phyloP scores from a whole-genome alignment of 257 asterid species.

The Petunia secreta region DNA sequence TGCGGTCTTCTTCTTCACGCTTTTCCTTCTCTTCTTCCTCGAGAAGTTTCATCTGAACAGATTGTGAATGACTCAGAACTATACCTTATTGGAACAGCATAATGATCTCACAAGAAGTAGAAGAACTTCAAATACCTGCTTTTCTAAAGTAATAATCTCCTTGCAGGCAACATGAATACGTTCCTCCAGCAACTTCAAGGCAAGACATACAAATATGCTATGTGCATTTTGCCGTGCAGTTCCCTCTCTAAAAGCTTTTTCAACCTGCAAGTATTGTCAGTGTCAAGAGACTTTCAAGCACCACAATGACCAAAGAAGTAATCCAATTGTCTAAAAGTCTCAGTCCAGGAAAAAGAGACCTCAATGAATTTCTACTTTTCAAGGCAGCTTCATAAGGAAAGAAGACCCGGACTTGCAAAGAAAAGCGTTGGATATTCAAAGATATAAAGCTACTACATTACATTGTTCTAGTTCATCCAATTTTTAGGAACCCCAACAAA shows the following conservation, averaged over 20 bases:
- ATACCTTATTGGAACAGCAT: constrained; percentile 21
- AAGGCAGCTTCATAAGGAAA: constrained; percentile 22
- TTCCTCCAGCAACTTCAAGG: constrained; percentile 84
- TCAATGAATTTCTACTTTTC: too few species aligned
- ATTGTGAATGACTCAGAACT: constrained; percentile 34
- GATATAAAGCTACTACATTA: neutral
- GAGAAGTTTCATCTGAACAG: constrained; percentile 82
- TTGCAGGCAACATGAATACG: constrained; percentile 94
- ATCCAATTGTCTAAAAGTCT: constrained; percentile 5
- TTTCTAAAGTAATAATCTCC: constrained; percentile 89
- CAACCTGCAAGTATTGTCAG: constrained; percentile 63
- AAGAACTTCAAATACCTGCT: constrained; percentile 60
- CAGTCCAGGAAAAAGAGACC: neutral
- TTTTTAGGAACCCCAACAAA: neutral
- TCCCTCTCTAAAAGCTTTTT: constrained; percentile 99
- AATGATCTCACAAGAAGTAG: constrained; percentile 27
- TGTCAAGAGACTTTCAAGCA: constrained; percentile 20
- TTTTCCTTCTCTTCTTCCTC: constrained; percentile 99
- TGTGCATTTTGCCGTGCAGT: constrained; percentile 99
- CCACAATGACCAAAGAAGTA: constrained; percentile 2
- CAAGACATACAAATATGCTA: constrained; percentile 93
- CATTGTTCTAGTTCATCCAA: neutral
- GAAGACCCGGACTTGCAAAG: constrained; percentile 9
- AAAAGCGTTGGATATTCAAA: neutral
- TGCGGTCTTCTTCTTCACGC: constrained; percentile 90